Base-by-base conservation (phyloP, 495 filamentous ascomycete genomes). In the Hypoxylon lenormandii region DNA sequence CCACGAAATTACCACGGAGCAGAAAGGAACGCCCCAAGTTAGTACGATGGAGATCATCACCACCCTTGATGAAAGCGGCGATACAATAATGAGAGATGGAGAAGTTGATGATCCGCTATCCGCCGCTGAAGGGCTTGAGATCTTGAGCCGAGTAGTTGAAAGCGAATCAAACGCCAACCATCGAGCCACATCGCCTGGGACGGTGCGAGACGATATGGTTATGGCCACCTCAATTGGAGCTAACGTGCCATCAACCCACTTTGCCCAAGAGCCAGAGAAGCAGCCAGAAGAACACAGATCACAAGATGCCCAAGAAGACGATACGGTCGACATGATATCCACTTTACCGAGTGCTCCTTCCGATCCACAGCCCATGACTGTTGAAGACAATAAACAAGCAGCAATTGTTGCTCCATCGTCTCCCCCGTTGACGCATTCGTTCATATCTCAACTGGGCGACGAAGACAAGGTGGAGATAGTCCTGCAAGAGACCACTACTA, bases 41-140 rank as follows among this genome's bases (percentile, higher is more conserved):
- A 43, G n/a, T 12, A 23, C 11, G 21, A 11, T 12, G 11, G 49
- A 30, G 8, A 4, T 12, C 8, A 40, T 37, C 18, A 7, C 19
- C 6, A 22, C n/a, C 36, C 23, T 43, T 22, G 46, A 58, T 19
- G 49, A 72, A 0, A 50, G 50, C 23, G 51, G 46, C 11, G 48
- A 64, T 18, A 42, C 37, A 7, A 47, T 12, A 1, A 60, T 75
- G 16, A 62, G 61, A 13, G 52, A 45, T 33, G 56, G 64, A 22
- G 33, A 48, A 2, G 12, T 56, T 13, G 16, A 1, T 30, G 36
- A 7, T 21, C 48, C 65, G 8, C 40, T 67, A 15, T 72, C 71
- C 8, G 71, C 71, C 12, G 71, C 68, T 40, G 68, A 74, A 5
- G 74, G 74, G 8, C 74, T 74, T 22, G 74, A 74, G 16, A 63